phyloP scores from a whole-genome alignment of 2,329 filamentous ascomycete genomes.

The Penicillium sp. region DNA sequence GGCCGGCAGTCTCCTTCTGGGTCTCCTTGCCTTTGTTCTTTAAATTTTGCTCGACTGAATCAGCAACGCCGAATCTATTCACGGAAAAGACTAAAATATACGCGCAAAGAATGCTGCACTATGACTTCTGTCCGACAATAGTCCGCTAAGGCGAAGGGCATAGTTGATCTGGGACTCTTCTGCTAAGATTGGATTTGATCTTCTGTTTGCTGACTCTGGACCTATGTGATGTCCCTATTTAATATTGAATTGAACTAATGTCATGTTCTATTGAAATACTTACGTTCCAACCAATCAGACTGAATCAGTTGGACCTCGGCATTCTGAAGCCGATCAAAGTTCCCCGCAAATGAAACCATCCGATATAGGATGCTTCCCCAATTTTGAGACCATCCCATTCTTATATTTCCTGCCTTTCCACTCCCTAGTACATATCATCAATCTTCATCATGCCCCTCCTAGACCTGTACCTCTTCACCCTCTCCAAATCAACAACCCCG shows the following conservation, averaged over 20 bases:
- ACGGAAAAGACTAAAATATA: neutral
- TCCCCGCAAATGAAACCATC: constrained; percentile 2
- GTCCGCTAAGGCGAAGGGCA: neutral
- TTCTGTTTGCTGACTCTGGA: constrained; percentile 6
- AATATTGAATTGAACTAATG: constrained; percentile 12
- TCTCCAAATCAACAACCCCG: constrained; percentile 22
- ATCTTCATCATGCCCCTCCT: constrained; percentile 30
- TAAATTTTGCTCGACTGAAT: constrained; percentile 5
- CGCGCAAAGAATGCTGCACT: neutral
- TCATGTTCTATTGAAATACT: neutral
- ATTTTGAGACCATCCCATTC: neutral
- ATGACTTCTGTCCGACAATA: too few species aligned
- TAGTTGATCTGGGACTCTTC: neutral
- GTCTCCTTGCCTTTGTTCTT: constrained; percentile 25
- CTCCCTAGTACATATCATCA: neutral
- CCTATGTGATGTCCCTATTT: constrained; percentile 5
- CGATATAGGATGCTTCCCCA: neutral
- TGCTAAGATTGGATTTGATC: constrained; percentile 6
- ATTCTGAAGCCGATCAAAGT: neutral
- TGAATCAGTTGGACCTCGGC: constrained; percentile 6
- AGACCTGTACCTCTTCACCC: constrained; percentile 35
- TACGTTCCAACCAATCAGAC: neutral
- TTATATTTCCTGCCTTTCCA: neutral
- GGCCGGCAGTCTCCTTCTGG: constrained; percentile 28
- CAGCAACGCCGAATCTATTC: neutral